Base-by-base conservation (phyloP, 2,329 filamentous ascomycete genomes). In the Colletotrichum endophyticum region DNA sequence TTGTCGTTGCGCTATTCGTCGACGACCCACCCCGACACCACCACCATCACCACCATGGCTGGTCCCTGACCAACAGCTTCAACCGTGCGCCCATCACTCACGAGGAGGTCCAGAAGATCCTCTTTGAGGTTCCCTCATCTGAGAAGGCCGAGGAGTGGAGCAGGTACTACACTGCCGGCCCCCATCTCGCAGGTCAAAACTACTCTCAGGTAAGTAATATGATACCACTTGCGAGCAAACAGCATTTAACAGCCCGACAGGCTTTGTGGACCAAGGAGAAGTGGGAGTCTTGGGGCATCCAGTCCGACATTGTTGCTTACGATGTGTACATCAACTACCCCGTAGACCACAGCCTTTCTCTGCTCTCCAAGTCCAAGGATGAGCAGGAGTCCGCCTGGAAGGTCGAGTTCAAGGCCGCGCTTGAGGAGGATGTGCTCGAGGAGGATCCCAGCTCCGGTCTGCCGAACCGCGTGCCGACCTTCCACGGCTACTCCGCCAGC, bases 401-500 rank as follows among this genome's bases (percentile, higher is more conserved):
- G 69, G 89, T 96, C 32, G 89, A 91, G n/a, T 98, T 94, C 81
- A 92, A 96, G 82, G 96, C 96, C 1, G 93, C 92, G 2, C 86
- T 99, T 56, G 92, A 95, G 80, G 97, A 99, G 84, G 95, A 98
- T 81, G 90, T 96, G 3, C 87, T 99, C 7, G 90, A 95, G 0
- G 93, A 98, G 69, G 97, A 99, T 83, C 91, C 92, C 5, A 98
- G 96, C 0, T 95, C 93, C 22, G 90, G 92, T 27, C 87, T 95
- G 62, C 85, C 90, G 12, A 91, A 96, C 80, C 89, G 95, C 34
- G 90, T 99, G 28, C 96, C 96, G 2, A 96, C 94, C 0, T 99
- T 99, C 87, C 96, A 99, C 82, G 97, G 96, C 70, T 99, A 98
- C 84, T 98, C 95, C 6, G 96, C 96, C 6, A 96, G 90, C 76